Evolutionary conservation across 164 flowering plant genomes (phyloP), one percentile per base, ranked within the genome.

Genomic region (Stephania yunnanensis): DNA sequence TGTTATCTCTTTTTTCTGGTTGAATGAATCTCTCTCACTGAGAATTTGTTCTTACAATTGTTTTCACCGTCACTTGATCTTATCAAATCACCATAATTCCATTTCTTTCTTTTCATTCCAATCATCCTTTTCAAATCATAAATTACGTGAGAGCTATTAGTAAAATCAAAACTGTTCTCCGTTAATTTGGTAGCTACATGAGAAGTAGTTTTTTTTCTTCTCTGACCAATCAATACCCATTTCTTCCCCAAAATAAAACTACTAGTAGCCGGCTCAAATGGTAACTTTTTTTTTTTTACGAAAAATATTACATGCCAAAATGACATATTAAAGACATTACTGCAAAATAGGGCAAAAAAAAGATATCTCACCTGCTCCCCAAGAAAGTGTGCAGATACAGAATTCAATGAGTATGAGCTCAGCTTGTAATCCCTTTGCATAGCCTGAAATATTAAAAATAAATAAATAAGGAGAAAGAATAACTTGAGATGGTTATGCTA

Each of bases 351-450:
- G 44, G 58, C 10, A 61, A 36, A 55, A 67, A 8, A 25, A 55
- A 19, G 13, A 73, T 63, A 36, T 19, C 30, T 79, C 73, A 91
- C 99, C 95, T 96, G 99, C 86, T 96, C 99, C 45, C 86, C 84
- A 77, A 96, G 95, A 80, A 96, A 96, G 81, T 94, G 99, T 42
- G 99, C 93, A 73, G 99, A 94, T 78, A 96, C 99, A 82, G 99
- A 94, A 81, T 96, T 96, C 81, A 96, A 75, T 2, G 99, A 96
- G 75, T 96, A 96, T 20, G 99, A 96, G 86, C 98, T 96, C 79
- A 96, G 80, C 78, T 96, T 96, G 71, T 94, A 85, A 83, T 96
- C 98, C 78, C 98, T 87, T 82, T 92, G 99, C 91, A 96, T 85
- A 50, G 61, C 88, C 98, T 96, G 88, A 63, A 80, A 68, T 36